Percentiles rank a stretch among this genome's conserved stretches.
Conservation (phyloP, 1,139 yeast species). For the Sugiyamaella xylanicola region DNA sequence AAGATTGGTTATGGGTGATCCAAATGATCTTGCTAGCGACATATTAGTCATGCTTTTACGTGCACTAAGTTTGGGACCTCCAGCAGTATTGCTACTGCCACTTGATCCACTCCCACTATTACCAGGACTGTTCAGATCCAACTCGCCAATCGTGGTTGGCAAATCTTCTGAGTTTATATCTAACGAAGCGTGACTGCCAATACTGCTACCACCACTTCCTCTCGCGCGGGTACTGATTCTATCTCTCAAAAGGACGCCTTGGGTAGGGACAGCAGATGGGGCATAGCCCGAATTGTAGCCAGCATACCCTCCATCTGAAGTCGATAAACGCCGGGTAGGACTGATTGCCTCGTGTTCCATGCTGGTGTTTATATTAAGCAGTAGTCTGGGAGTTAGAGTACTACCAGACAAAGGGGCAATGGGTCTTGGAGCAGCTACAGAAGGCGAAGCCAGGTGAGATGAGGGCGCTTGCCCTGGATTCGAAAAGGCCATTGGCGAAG, state of each 20-base stretch:
- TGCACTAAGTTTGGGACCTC: slow-evolving; percentile 17
- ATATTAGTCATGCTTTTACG: slow-evolving; percentile 30
- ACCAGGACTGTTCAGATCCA: slow-evolving; percentile 29
- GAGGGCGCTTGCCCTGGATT: background rate
- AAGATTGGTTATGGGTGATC: slow-evolving; percentile 31
- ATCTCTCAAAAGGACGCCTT: background rate
- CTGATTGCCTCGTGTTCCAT: slow-evolving; percentile 1
- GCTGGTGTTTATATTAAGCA: slow-evolving; percentile 7
- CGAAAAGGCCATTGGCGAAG: background rate
- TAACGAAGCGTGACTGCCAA: slow-evolving; percentile 2
- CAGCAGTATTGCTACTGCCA: slow-evolving; percentile 2
- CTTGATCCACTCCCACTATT: slow-evolving; percentile 6
- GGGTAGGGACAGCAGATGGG: slow-evolving; percentile 11
- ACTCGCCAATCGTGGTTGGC: slow-evolving; percentile 27
- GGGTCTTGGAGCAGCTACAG: background rate
- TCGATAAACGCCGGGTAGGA: background rate
- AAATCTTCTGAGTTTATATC: slow-evolving; percentile 9
- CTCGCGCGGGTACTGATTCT: slow-evolving; percentile 7
- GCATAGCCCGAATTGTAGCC: slow-evolving; percentile 7
- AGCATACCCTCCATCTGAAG: background rate
- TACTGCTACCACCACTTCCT: slow-evolving; percentile 10
- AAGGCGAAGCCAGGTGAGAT: background rate
- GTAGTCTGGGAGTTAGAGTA: slow-evolving; percentile 7
- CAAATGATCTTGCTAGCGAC: slow-evolving; percentile 24
- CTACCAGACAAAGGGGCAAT: background rate